Conservation (phyloP, 345 rosid genomes). For the Psidium guajava region DNA sequence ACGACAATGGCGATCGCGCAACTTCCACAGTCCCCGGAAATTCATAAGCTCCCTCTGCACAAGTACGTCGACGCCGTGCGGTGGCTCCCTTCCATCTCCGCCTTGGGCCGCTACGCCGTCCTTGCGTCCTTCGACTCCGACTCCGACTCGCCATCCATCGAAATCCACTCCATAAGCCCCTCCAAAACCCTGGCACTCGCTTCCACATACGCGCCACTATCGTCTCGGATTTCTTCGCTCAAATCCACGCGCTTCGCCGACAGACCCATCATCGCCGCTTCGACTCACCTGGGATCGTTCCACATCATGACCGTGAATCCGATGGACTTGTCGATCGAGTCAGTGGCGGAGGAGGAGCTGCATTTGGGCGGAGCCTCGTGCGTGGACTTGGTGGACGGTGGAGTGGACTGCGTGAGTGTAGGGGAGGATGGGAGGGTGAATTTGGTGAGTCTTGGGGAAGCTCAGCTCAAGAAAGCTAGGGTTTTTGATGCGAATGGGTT, state of each 20-base stretch:
- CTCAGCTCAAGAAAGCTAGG: conserved; percentile 27
- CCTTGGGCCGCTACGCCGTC: conserved; percentile 46
- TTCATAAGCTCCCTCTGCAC: conserved; percentile 47
- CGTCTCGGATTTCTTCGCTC: conserved; percentile 58
- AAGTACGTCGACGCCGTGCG: conserved; percentile 60
- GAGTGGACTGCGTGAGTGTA: conserved; percentile 52
- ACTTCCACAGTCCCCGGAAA: conserved; percentile 20
- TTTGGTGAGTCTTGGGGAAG: conserved; percentile 39
- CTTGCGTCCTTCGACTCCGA: conserved; percentile 50
- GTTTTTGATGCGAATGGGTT: conserved; percentile 67
- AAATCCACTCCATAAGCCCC: conserved; percentile 36
- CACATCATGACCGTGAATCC: conserved; percentile 29
- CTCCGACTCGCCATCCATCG: conserved; percentile 34
- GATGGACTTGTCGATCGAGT: conserved; percentile 13
- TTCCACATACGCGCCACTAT: conserved; percentile 33
- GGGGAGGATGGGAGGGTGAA: conserved; percentile 42
- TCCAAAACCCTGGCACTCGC: conserved; percentile 20
- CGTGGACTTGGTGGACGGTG: conserved; percentile 56
- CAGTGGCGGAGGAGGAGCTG: conserved; percentile 21
- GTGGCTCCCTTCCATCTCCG: conserved; percentile 76
- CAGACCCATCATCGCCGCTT: not conserved
- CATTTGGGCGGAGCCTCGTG: conserved; percentile 48
- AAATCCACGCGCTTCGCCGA: conserved; percentile 18
- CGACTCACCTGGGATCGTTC: conserved; percentile 26
- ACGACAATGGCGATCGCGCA: conserved; percentile 36